These are phyloP conservation scores for Xylaria sp. DNA, from an alignment of 495 filamentous ascomycete species.

Conservation along the genomic window DNA sequence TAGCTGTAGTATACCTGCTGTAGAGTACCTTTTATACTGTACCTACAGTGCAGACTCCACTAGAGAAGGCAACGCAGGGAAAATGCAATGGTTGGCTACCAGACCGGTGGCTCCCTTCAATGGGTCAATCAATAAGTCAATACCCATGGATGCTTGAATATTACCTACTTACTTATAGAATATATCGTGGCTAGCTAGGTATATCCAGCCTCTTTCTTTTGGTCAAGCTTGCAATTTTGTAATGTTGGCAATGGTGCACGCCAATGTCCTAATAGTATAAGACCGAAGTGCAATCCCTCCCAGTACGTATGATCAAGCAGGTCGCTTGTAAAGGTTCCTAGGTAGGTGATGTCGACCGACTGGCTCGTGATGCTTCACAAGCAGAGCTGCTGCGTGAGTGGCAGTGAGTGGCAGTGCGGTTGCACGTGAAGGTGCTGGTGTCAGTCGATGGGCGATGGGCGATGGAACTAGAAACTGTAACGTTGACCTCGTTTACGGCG, in stretches of 20 bases:
- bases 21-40: too few species aligned
- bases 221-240: background rate
- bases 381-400: background rate
- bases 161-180: too few species aligned
- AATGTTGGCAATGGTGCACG: background rate
- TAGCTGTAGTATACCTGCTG: background rate
- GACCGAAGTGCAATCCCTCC: too few species aligned
- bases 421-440: conserved; percentile 11
- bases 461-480: conserved; percentile 36
- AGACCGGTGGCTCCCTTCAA: conserved; percentile 18
- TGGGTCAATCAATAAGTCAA: background rate
- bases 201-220: background rate
- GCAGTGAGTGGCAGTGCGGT: background rate
- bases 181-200: background rate
- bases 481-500: conserved; percentile 35
- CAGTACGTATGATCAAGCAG: background rate
- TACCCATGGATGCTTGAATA: background rate
- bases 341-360: background rate
- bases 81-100: conserved; percentile 21
- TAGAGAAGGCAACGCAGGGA: conserved; percentile 16
- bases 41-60: conserved; percentile 26
- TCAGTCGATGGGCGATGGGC: conserved; percentile 31
- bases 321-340: background rate
- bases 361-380: background rate
- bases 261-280: too few species aligned